phyloP scores from a whole-genome alignment of 164 flowering plant genomes.

The Stephania yunnanensis region DNA sequence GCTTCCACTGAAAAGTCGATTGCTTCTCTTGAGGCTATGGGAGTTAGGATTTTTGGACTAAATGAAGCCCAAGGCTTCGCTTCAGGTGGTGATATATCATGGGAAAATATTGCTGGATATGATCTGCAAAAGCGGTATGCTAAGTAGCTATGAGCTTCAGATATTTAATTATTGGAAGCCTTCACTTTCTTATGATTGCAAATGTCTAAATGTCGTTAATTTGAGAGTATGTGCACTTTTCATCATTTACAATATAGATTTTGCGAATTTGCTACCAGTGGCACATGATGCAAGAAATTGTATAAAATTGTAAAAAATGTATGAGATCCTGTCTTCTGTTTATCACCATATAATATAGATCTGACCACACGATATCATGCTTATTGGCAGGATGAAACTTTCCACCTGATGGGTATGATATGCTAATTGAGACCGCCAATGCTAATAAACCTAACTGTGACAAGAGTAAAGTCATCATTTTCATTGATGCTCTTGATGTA shows the following conservation, averaged over 20 bases:
- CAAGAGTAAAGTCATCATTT: no score
- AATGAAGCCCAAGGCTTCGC: slow-evolving; percentile 28
- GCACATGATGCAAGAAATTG: background rate
- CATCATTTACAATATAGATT: background rate
- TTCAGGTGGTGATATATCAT: slow-evolving; percentile 42
- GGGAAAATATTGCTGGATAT: slow-evolving; percentile 97
- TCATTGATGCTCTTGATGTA: no score
- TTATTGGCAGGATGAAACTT: background rate
- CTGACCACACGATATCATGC: background rate
- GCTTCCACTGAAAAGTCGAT: slow-evolving; percentile 53
- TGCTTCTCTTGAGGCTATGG: slow-evolving; percentile 70
- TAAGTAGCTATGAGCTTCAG: background rate
- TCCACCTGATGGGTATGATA: background rate
- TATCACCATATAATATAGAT: background rate
- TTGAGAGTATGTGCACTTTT: background rate
- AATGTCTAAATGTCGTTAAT: background rate
- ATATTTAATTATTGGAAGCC: background rate
- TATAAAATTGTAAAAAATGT: background rate
- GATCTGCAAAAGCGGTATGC: slow-evolving; percentile 80
- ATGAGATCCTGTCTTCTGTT: background rate
- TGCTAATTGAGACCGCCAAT: background rate
- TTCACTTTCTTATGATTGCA: background rate
- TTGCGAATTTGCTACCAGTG: background rate
- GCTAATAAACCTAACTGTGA: background rate
- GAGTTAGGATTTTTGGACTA: slow-evolving; percentile 81